Conservation (phyloP, 768 basidiomycete species). For the Clitopilus passeckerianus region DNA sequence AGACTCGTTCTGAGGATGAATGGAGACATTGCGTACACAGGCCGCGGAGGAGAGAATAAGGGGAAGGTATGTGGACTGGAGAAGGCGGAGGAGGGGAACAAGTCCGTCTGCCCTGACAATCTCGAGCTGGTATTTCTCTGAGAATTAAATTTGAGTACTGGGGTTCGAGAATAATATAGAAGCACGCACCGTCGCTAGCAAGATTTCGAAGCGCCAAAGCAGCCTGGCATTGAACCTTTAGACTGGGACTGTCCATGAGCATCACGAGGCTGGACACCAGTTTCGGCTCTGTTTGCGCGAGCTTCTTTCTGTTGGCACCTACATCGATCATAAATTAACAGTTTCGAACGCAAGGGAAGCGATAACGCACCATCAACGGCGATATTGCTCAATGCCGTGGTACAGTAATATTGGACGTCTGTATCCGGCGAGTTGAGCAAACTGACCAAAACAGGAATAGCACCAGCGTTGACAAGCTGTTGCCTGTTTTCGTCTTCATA, state of each 20-base stretch:
- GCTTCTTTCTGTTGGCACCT: slow-evolving; percentile 89
- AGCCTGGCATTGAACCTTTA: slow-evolving; percentile 99
- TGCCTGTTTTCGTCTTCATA: slow-evolving; percentile 95
- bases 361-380: slow-evolving; percentile 78
- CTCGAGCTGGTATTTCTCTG: slow-evolving; percentile 98
- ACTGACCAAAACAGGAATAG: slow-evolving; percentile 94
- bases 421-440: slow-evolving; percentile 94
- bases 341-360: neutral
- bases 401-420: slow-evolving; percentile 99
- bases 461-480: slow-evolving; percentile 96
- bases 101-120: slow-evolving; percentile 96
- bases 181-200: slow-evolving; percentile 82
- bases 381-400: slow-evolving; percentile 96
- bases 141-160: neutral
- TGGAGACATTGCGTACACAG: slow-evolving; percentile 98
- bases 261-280: slow-evolving; percentile 89
- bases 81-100: slow-evolving; percentile 83
- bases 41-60: slow-evolving; percentile 97
- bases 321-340: slow-evolving; percentile 3
- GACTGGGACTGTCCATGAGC: slow-evolving; percentile 94
- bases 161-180: neutral
- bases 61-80: slow-evolving; percentile 95
- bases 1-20: slow-evolving; percentile 97
- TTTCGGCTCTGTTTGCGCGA: slow-evolving; percentile 91
- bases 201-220: slow-evolving; percentile 94